These are phyloP conservation scores for Trichoderma pleuroti DNA, from an alignment of 2,329 filamentous ascomycete genomes.

Conservation along the genomic window DNA sequence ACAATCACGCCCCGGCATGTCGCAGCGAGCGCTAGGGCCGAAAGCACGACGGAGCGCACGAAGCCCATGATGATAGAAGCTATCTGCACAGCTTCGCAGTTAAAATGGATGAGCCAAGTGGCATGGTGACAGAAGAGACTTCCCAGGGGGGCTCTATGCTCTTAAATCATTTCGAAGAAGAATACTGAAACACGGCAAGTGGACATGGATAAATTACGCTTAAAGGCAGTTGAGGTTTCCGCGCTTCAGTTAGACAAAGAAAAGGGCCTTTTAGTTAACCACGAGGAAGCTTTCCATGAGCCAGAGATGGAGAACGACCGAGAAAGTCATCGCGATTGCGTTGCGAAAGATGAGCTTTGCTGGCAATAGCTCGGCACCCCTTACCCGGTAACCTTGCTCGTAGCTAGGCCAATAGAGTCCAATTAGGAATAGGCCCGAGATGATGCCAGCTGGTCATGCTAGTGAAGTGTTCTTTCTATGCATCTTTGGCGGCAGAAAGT, in stretches of 20 bases:
- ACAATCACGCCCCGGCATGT: neutral
- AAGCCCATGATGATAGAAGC: slow-evolving; percentile 2
- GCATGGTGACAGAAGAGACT: neutral
- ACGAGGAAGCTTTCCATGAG: neutral
- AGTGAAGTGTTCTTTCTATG: neutral
- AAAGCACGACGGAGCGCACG: slow-evolving; percentile 1
- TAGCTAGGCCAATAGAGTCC: neutral
- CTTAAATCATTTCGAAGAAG: neutral
- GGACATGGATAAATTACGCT: neutral
- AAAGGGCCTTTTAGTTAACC: neutral
- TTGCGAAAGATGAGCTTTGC: neutral
- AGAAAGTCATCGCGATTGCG: neutral
- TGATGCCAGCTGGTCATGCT: neutral
- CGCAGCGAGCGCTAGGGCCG: neutral
- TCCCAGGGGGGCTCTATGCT: neutral
- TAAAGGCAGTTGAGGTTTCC: neutral
- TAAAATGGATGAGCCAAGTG: neutral
- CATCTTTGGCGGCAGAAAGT: neutral
- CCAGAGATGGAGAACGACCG: neutral
- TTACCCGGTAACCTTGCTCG: neutral
- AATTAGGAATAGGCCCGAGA: slow-evolving; percentile 9
- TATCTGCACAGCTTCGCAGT: neutral
- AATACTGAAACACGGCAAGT: neutral
- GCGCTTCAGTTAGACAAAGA: neutral
- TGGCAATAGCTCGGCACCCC: neutral